Base-by-base conservation (phyloP, 2,329 filamentous ascomycete genomes). In the Fusarium sacchari region DNA sequence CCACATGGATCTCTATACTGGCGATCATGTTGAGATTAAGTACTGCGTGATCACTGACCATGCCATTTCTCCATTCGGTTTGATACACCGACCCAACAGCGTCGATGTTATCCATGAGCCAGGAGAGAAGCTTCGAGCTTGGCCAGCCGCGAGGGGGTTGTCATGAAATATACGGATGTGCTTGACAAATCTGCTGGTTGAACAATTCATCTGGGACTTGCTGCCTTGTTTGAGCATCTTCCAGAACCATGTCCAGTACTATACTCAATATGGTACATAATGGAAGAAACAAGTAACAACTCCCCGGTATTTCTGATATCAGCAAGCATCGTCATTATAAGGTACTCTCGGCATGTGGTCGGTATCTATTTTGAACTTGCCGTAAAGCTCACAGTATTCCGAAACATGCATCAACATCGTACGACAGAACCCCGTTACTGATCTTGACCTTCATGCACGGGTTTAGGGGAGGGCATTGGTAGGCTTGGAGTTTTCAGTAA, bases 1-100 rank as follows among this genome's bases (percentile, higher is more conserved):
- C 40, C 40, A 46, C 30, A 34, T 52, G 56, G 28, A 40, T 46
- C 34, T 56, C 36, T 55, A 15, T 22, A 17, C 26, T 44, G 47
- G 20, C n/a, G 53, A 64, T 74, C 64, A 59, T 50, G 30, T 68
- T 34, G 36, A 50, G 59, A 46, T 46, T 24, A 18, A 37, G 39
- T 24, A 50, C 47, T 34, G 17, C 30, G 30, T 28, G 58, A n/a
- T 36, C 15, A 44, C 11, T 24, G 20, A 22, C 24, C 52, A 60
- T 20, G 26, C 20, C 39, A n/a, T 36, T 59, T 24, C 39, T 62
- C 52, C 12, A 39, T 28, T 44, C 34, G 46, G 32, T 28, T 43
- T 52, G 47, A 53, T 26, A 37, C 44, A 50, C 42, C 46, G 37
- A 47, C 26, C 56, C n/a, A 40, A 24, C 24, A 47, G 37, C 42